Evolutionary conservation across 1,284 basidiomycete species (phyloP).

Genomic region (Rhodotorula sp.): DNA sequence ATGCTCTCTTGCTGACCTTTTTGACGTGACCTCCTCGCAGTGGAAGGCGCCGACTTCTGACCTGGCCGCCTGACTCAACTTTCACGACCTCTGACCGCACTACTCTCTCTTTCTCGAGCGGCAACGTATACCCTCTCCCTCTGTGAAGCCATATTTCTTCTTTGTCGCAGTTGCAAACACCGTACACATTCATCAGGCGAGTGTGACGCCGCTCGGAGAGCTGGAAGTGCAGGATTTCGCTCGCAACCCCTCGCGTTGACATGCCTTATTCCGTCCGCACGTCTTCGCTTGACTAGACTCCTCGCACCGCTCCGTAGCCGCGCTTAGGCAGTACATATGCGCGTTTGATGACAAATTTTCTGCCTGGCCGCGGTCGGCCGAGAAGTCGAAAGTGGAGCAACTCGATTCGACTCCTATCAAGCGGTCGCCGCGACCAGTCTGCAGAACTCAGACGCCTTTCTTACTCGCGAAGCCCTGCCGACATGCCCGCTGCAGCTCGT

Average conservation of each 20-base stretch:
- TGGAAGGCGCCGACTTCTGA: constrained; percentile 29
- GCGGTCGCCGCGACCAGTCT: not conserved
- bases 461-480: not conserved
- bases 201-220: not conserved
- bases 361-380: no score
- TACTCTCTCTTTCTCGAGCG: not conserved
- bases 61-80: not conserved
- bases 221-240: no score
- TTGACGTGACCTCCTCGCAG: constrained; percentile 1
- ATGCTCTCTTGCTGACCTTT: no score
- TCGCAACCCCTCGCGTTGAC: no score
- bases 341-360: no score
- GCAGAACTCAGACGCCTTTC: no score
- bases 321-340: no score
- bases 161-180: not conserved
- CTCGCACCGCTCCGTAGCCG: no score
- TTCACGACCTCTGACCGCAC: not conserved
- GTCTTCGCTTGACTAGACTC: no score
- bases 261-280: no score
- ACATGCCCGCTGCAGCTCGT: constrained; percentile 1
- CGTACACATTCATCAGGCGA: not conserved
- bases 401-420: not conserved
- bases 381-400: no score
- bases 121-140: not conserved
- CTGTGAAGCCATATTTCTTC: not conserved